Base-by-base conservation (phyloP, 2,329 filamentous ascomycete genomes). In the Aureobasidium sp. region DNA sequence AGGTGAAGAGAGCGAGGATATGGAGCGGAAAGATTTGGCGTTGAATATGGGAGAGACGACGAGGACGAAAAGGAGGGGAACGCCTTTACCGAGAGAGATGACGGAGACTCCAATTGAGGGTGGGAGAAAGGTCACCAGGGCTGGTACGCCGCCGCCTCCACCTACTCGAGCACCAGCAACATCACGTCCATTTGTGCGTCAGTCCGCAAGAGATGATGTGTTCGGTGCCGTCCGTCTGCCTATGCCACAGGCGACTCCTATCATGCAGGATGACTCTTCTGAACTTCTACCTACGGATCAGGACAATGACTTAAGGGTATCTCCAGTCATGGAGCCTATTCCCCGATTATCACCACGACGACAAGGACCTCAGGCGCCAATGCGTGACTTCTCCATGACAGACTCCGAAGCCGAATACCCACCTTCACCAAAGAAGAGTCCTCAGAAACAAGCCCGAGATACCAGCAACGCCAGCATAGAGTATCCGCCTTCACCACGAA, bases 1-100 rank as follows among this genome's bases (percentile, higher is more conserved):
- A 55, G 82, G 81, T 3, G 81, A 83, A 66, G 82, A 82, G 66
- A 67, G 10, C 66, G 67, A 64, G 14, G 61, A 51, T 11, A 2
- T 64, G 55, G 50, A 53, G n/a, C 27, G 41, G 48, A 59, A 48
- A 36, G 63, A 48, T 30, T 59, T 39, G 37, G 49, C 25, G n/a
- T 59, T 30, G 36, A 44, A 45, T 41, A 50, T 59, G 11, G 48
- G 7, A n/a, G 48, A 27, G 9, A 9, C 21, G 8, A n/a, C 29
- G n/a, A 37, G 36, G 36, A 47, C 16, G 16, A 66, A 34, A 53
- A 60, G 45, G 62, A 64, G 47, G 36, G 60, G 27, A 25, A 36
- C 30, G 55, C 64, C 27, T 58, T 48, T 44, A 62, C 59, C 30
- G 62, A 61, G 41, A 48, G 62, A 60, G 41, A 44, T 60, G 57